Percentiles rank a stretch among this genome's conserved stretches.
Conservation (phyloP, 1,284 basidiomycete genomes). For the Papiliotrema nemorosa region DNA sequence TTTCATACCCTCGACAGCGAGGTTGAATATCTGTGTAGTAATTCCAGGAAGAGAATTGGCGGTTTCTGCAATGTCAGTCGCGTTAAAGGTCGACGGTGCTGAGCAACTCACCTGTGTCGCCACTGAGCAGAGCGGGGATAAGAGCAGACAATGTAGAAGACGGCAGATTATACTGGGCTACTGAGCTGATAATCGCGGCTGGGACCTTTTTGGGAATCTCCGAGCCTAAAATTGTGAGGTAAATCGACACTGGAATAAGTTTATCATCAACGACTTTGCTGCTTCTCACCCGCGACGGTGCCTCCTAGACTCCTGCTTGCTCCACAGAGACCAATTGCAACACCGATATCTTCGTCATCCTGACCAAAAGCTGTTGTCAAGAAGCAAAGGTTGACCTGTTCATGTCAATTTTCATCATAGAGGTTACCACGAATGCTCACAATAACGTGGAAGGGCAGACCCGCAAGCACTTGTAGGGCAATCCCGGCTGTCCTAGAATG, state of each 20-base stretch:
- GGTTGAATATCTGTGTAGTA: background rate
- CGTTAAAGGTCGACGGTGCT: too few relatives aligned
- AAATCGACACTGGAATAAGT: too few relatives aligned
- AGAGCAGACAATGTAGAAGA: too few relatives aligned
- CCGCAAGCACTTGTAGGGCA: slow-evolving; percentile 1
- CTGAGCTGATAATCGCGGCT: background rate
- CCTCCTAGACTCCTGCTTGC: background rate
- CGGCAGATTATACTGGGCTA: background rate
- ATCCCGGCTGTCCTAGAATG: slow-evolving; percentile 1
- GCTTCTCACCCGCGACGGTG: background rate
- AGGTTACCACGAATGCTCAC: background rate
- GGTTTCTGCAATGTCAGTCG: too few relatives aligned
- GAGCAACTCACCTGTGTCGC: too few relatives aligned
- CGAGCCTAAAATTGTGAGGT: background rate
- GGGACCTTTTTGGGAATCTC: background rate
- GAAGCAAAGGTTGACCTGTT: slow-evolving; percentile 1
- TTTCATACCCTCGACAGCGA: slow-evolving; percentile 2
- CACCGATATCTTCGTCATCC: background rate
- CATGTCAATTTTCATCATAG: background rate
- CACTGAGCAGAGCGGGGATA: too few relatives aligned
- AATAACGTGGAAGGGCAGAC: slow-evolving; percentile 1
- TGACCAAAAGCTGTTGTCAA: background rate
- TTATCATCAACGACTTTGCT: too few relatives aligned
- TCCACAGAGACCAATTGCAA: background rate
- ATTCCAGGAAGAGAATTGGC: slow-evolving; percentile 3